These are phyloP conservation scores for Stramenopiles sp. DNA, from an alignment of 352 stramenopile species.

Conservation along the genomic window DNA sequence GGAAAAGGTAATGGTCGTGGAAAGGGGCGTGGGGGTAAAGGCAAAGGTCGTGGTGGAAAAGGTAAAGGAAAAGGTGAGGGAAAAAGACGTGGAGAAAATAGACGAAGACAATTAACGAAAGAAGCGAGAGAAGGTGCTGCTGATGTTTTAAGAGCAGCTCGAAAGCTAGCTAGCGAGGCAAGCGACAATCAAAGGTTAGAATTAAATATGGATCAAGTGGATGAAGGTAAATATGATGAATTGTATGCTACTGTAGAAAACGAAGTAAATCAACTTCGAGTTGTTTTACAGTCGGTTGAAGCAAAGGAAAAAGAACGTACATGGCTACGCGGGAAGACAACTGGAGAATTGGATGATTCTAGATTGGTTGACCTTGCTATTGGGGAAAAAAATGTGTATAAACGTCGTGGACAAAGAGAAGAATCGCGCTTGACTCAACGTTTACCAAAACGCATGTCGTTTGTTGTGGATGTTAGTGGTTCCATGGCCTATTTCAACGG, in stretches of 20 bases:
- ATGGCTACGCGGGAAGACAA: conserved; percentile 74
- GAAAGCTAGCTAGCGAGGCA: conserved; percentile 23
- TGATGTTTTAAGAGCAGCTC: conserved; percentile 21
- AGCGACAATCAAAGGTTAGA: conserved; percentile 20
- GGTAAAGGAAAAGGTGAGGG: not conserved
- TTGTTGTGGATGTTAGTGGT: conserved; percentile 74
- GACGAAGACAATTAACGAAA: not conserved
- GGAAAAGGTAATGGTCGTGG: not conserved
- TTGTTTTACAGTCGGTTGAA: conserved; percentile 54
- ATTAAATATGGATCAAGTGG: conserved; percentile 30
- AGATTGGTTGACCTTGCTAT: conserved; percentile 26
- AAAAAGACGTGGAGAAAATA: not conserved
- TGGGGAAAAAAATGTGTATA: conserved; percentile 55
- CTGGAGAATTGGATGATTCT: conserved; percentile 76
- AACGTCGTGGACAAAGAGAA: conserved; percentile 52
- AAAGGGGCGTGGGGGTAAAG: not conserved
- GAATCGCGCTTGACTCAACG: conserved; percentile 19
- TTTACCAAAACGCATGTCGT: conserved; percentile 55
- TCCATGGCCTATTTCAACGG: conserved; percentile 81
- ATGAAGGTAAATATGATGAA: conserved; percentile 34
- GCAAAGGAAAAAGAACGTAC: conserved; percentile 51
- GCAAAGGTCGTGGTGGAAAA: not conserved
- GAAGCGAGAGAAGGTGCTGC: not conserved
- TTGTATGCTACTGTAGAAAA: conserved; percentile 41
- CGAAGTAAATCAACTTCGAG: conserved; percentile 46